Evolutionary conservation across 495 filamentous ascomycete species (phyloP).

Genomic region (Aspergillus taichungensis): DNA sequence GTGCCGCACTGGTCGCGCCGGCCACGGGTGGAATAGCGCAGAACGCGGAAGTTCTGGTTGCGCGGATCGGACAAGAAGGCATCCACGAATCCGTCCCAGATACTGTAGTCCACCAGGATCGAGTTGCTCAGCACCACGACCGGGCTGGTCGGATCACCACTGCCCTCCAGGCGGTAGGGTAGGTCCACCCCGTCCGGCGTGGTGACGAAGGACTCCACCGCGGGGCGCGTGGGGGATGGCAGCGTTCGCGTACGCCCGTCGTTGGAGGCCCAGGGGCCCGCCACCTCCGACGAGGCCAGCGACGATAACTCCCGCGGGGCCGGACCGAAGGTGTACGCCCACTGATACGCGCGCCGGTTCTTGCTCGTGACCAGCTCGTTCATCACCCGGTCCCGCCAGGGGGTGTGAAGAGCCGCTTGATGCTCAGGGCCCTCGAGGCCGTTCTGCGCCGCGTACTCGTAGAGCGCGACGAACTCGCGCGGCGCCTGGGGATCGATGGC

Average conservation of each 20-base stretch:
- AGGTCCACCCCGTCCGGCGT: conserved; percentile 57
- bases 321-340: conserved; percentile 71
- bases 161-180: conserved; percentile 68
- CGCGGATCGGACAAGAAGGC: conserved; percentile 46
- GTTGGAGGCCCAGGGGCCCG: conserved; percentile 41
- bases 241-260: conserved; percentile 45
- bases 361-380: conserved; percentile 47
- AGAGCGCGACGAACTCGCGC: conserved; percentile 53
- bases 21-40: conserved; percentile 64
- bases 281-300: conserved; percentile 25
- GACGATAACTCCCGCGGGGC: conserved; percentile 57
- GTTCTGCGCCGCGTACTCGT: conserved; percentile 61
- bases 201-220: conserved; percentile 57
- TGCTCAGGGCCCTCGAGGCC: conserved; percentile 55
- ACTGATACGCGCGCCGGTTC: conserved; percentile 50
- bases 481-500: conserved; percentile 40
- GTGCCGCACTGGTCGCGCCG: conserved; percentile 35
- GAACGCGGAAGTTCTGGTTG: conserved; percentile 57
- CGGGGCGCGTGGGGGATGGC: conserved; percentile 41
- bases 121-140: conserved; percentile 67
- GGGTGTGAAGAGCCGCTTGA: conserved; percentile 49
- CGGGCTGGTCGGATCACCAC: conserved; percentile 52
- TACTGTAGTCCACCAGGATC: conserved; percentile 60
- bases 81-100: conserved; percentile 67
- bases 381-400: conserved; percentile 47